Conservation (phyloP, 441 rosid species). For the Isatis lusitanica region DNA sequence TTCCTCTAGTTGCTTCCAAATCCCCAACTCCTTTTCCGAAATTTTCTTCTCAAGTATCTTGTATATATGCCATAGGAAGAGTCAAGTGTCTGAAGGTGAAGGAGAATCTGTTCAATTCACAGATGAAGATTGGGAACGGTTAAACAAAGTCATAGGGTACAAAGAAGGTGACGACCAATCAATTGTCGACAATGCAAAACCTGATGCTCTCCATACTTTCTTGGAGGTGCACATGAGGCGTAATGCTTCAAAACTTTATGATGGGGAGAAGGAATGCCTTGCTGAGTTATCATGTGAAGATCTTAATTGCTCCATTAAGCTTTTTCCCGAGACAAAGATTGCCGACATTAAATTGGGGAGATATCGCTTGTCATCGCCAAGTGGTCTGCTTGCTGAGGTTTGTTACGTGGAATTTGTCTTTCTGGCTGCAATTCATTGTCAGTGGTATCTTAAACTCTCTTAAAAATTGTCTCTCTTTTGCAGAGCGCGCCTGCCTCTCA, state of each 20-base stretch:
- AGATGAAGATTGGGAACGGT: slow-evolving; percentile 93
- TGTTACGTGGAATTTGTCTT: slow-evolving; percentile 15
- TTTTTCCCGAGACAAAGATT: slow-evolving; percentile 92
- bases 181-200: slow-evolving; percentile 48
- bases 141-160: slow-evolving; percentile 87
- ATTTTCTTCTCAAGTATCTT: slow-evolving; percentile 23
- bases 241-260: slow-evolving; percentile 94
- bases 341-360: slow-evolving; percentile 87
- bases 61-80: slow-evolving; percentile 54
- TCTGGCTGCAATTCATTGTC: slow-evolving; percentile 16
- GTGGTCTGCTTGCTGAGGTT: slow-evolving; percentile 96
- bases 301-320: slow-evolving; percentile 77
- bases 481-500: slow-evolving; percentile 88
- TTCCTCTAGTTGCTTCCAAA: slow-evolving; percentile 19
- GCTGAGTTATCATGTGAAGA: slow-evolving; percentile 93
- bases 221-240: slow-evolving; percentile 92
- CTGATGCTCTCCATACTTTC: slow-evolving; percentile 72
- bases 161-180: slow-evolving; percentile 78
- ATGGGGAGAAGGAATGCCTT: slow-evolving; percentile 61
- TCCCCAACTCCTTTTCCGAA: background rate
- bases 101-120: slow-evolving; percentile 72
- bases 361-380: slow-evolving; percentile 89
- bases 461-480: slow-evolving; percentile 35
- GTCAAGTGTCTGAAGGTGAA: slow-evolving; percentile 64
- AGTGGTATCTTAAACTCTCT: slow-evolving; percentile 22